Conservation (phyloP, 306 rosid genomes). For the Prunus dulcis region DNA sequence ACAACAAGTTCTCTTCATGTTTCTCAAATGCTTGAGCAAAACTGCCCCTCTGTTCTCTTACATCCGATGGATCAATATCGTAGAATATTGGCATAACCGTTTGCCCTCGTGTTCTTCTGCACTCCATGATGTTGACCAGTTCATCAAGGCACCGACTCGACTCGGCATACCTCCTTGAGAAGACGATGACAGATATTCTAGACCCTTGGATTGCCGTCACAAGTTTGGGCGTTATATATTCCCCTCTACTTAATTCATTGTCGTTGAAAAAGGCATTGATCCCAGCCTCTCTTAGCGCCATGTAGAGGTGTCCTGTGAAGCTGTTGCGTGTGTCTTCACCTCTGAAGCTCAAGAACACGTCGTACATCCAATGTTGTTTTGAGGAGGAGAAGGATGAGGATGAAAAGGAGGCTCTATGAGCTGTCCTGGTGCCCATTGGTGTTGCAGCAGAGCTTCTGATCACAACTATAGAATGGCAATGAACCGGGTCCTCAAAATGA, state of each 20-base stretch:
- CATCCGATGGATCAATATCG: background rate
- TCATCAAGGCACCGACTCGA: background rate
- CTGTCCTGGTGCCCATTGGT: background rate
- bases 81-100: background rate
- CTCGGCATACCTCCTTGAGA: background rate
- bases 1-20: background rate
- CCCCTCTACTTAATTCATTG: background rate
- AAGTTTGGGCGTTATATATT: background rate
- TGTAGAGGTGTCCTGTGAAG: background rate
- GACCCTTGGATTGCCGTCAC: background rate
- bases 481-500: too few species aligned
- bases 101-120: too few species aligned
- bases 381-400: too few species aligned
- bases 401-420: background rate
- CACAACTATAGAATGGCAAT: too few species aligned
- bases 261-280: background rate
- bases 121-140: background rate
- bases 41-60: background rate
- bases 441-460: too few species aligned
- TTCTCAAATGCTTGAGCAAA: background rate
- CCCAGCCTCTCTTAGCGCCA: background rate
- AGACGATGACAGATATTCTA: background rate
- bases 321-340: background rate
- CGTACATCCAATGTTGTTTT: background rate
- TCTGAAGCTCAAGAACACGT: background rate